Conservation (phyloP, 2,329 filamentous ascomycete genomes). For the Lachnellula cervina region DNA sequence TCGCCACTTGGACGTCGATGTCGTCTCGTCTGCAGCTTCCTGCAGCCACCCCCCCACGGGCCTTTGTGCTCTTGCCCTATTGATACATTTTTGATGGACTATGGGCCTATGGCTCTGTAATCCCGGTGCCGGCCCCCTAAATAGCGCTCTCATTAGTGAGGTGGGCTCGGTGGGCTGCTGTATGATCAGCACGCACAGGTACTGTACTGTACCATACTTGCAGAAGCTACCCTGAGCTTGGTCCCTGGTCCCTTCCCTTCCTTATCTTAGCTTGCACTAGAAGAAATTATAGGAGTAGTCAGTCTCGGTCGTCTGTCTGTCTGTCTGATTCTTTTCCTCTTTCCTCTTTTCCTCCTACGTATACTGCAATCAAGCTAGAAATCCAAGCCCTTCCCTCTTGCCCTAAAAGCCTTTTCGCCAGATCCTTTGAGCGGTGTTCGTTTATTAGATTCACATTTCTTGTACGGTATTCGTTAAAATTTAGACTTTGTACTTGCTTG, state of each 20-base stretch:
- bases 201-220: background rate
- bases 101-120: slow-evolving; percentile 12
- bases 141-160: slow-evolving; percentile 10
- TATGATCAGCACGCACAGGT: slow-evolving; percentile 13
- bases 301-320: too few relatives aligned
- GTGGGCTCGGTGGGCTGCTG: too few relatives aligned
- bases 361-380: background rate
- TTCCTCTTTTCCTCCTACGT: slow-evolving; percentile 7
- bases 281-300: slow-evolving; percentile 7
- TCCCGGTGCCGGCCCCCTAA: slow-evolving; percentile 20
- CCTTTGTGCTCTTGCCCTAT: background rate
- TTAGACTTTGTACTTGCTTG: slow-evolving; percentile 5
- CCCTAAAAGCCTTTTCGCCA: slow-evolving; percentile 6
- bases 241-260: background rate
- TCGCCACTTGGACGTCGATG: slow-evolving; percentile 7
- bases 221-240: slow-evolving; percentile 6
- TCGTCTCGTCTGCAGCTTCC: background rate
- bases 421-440: slow-evolving; percentile 13
- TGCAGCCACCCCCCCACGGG: slow-evolving; percentile 2
- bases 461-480: slow-evolving; percentile 8
- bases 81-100: background rate
- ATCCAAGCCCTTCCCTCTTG: background rate
- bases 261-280: slow-evolving; percentile 1
- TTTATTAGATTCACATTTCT: slow-evolving; percentile 12
- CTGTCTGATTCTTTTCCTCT: background rate